Evolutionary conservation across 2,329 filamentous ascomycete genomes (phyloP), one percentile per base, ranked within the genome.

Genomic region (Sporothrix variecibatus): DNA sequence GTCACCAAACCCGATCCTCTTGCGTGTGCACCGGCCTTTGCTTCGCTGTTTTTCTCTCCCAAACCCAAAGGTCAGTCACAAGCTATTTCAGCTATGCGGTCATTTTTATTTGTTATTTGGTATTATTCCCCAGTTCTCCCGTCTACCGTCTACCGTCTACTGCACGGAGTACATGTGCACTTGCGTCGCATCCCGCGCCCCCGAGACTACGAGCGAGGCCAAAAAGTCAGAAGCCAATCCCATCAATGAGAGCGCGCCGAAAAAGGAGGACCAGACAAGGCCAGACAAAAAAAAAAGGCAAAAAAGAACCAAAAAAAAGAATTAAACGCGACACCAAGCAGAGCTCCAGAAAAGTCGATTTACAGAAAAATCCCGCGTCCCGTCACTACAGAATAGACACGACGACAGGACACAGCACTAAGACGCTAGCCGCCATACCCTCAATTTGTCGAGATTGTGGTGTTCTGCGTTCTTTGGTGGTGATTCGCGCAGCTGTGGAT

Each of bases 301-400:
- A 17, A 56, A 40, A 56, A 56, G 9, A n/a, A 28, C 34, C 12
- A 28, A 31, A 64, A 67, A 67, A 73, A 53, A 38, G 31, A 69
- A 70, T 38, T 40, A 43, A 43, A 26, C 64, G 53, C 53, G 20
- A 60, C 20, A 34, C 56, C 23, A 26, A 53, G n/a, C n/a, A 9
- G 20, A 56, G 46, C 28, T 31, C 46, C 46, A 70, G 31, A 49
- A 38, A 28, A 31, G 26, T 20, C 28, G 40, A 53, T 15, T 51
- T 12, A 46, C 15, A 23, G 8, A 62, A 73, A 75, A 75, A 75
- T 75, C 58, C 74, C 74, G 74, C 74, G 74, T 49, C 46, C 69
- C 38, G 72, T 58, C 58, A 12, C 9, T 43, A 3, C 40, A 43
- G 40, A 43, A 51, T 70, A 67, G 67, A 23, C 60, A 65, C 62